These are phyloP conservation scores for Yarrowia yakushimensis DNA, from an alignment of 805 yeast species.

Conservation along the genomic window DNA sequence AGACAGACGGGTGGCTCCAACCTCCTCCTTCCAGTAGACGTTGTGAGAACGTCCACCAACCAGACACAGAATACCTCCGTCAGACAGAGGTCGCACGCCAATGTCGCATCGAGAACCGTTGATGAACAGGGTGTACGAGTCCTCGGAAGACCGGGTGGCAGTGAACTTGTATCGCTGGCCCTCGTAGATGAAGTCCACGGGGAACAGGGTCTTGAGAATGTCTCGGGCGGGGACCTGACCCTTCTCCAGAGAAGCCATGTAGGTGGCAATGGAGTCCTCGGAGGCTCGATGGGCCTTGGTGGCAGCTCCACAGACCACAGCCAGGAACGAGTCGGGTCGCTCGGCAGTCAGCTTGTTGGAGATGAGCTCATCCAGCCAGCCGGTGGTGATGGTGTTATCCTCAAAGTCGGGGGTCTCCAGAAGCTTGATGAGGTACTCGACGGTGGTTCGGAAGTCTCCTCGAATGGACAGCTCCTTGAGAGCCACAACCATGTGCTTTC, in stretches of 20 bases:
- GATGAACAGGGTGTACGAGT: slow-evolving; percentile 80
- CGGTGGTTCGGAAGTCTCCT: slow-evolving; percentile 98
- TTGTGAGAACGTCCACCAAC: slow-evolving; percentile 92
- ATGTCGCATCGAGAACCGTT: slow-evolving; percentile 90
- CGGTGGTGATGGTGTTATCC: slow-evolving; percentile 94
- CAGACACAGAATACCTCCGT: slow-evolving; percentile 88
- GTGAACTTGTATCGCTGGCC: slow-evolving; percentile 91
- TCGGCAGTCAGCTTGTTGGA: slow-evolving; percentile 92
- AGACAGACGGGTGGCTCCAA: slow-evolving; percentile 87
- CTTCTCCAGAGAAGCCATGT: slow-evolving; percentile 73
- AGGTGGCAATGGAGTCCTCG: slow-evolving; percentile 65
- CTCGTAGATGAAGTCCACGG: slow-evolving; percentile 93
- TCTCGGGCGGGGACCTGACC: slow-evolving; percentile 93
- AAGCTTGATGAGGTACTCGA: slow-evolving; percentile 90
- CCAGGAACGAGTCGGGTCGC: slow-evolving; percentile 87
- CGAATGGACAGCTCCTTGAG: slow-evolving; percentile 92
- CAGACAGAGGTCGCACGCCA: slow-evolving; percentile 83
- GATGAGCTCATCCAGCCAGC: slow-evolving; percentile 97
- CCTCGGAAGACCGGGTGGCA: slow-evolving; percentile 86
- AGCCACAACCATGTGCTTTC: slow-evolving; percentile 99
- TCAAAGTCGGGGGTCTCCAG: slow-evolving; percentile 96
- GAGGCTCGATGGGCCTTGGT: slow-evolving; percentile 87
- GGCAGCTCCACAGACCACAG: slow-evolving; percentile 96
- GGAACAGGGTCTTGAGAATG: slow-evolving; percentile 78
- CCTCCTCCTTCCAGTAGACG: slow-evolving; percentile 97